Evolutionary conservation across 228 moss, liverwort and hornwort species (phyloP).

Genomic region (Sphagnum magellanicum): DNA sequence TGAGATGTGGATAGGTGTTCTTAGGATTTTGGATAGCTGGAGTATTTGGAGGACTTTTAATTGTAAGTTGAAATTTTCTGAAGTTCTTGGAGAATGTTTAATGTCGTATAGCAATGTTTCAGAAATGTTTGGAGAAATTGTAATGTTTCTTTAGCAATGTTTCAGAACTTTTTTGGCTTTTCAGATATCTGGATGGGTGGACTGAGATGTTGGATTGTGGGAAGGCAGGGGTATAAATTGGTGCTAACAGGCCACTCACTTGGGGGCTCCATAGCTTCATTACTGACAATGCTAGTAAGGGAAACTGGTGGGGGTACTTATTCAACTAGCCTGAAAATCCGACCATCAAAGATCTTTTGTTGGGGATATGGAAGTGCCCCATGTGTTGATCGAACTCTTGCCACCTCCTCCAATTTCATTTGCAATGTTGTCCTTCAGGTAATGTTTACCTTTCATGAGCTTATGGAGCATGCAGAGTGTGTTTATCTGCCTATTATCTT

Average conservation of each 20-base stretch:
- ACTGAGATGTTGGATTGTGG: conserved; percentile 4
- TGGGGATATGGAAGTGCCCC: conserved; percentile 87
- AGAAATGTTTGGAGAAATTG: no score
- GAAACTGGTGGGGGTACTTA: conserved; percentile 24
- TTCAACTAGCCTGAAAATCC: conserved; percentile 32
- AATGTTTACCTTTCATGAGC: not conserved
- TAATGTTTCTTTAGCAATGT: no score
- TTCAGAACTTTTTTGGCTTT: no score
- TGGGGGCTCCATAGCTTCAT: conserved; percentile 67
- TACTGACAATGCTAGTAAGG: conserved; percentile 60
- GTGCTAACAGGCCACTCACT: conserved; percentile 85
- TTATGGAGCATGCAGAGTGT: no score
- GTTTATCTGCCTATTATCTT: no score
- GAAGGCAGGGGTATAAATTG: conserved; percentile 63
- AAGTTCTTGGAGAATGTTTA: no score
- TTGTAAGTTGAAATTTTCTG: no score
- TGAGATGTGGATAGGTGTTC: no score
- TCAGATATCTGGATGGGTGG: no score
- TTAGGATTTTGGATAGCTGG: no score
- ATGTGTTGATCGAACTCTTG: conserved; percentile 65
- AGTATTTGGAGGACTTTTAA: no score
- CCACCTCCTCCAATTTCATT: conserved; percentile 29
- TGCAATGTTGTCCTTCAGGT: conserved; percentile 79
- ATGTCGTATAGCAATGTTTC: no score
- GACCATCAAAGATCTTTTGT: conserved; percentile 40